Percentiles rank a stretch among this genome's conserved stretches.
These are phyloP conservation scores for Cystobasidium onofrii DNA, from an alignment of 768 basidiomycete genomes.

Conservation along the genomic window DNA sequence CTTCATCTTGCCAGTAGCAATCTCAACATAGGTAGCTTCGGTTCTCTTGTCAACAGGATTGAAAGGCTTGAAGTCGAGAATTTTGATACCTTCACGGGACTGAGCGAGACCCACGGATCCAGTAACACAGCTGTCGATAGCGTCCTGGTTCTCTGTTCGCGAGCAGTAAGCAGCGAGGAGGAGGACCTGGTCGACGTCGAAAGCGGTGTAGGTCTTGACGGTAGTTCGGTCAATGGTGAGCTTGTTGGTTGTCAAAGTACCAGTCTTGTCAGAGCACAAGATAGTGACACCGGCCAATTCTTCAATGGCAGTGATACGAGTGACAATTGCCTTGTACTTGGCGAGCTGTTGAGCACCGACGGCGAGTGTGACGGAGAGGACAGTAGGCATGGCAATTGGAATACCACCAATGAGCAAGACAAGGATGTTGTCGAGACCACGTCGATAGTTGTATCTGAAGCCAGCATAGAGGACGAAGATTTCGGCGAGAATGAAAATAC, in stretches of 20 bases:
- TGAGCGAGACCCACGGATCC: conserved; percentile 61
- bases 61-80: conserved; percentile 98
- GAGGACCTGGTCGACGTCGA: conserved; percentile 81
- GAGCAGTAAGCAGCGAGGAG: conserved; percentile 91
- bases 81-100: conserved; percentile 86
- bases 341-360: conserved; percentile 98
- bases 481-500: conserved; percentile 85
- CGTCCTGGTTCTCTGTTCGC: conserved; percentile 98
- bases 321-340: conserved; percentile 99
- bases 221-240: conserved; percentile 91
- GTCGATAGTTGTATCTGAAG: conserved; percentile 82
- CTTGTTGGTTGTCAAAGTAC: conserved; percentile 81
- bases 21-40: conserved; percentile 93
- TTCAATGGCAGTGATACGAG: conserved; percentile 98
- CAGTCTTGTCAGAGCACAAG: conserved; percentile 86
- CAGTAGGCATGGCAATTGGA: conserved; percentile 99
- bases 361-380: conserved; percentile 93
- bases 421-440: conserved; percentile 92
- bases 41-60: conserved; percentile 99
- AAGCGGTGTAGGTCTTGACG: conserved; percentile 80
- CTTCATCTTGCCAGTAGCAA: conserved; percentile 89
- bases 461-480: conserved; percentile 88
- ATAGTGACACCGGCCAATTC: conserved; percentile 98
- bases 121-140: conserved; percentile 80
- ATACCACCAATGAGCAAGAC: conserved; percentile 99